Evolutionary conservation across 371 early-diverging fungal species (phyloP).

Genomic region (Capillidium heterosporum): DNA sequence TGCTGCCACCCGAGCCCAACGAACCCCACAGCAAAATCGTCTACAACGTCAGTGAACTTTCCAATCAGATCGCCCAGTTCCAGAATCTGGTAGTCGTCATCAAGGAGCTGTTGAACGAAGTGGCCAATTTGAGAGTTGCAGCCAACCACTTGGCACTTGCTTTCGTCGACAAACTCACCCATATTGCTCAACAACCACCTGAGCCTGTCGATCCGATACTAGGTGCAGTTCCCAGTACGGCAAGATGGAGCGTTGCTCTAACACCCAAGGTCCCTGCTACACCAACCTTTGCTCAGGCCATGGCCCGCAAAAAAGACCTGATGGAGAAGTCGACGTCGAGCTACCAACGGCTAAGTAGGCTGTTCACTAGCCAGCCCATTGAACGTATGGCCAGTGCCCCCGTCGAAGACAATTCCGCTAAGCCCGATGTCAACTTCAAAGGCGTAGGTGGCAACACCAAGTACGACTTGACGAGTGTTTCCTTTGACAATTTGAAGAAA

Average conservation of each 20-base stretch:
- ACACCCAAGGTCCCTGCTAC: neutral
- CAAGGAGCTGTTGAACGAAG: neutral
- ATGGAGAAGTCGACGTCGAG: neutral
- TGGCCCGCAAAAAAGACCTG: neutral
- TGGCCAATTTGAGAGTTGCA: neutral
- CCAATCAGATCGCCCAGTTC: neutral
- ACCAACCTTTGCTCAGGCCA: neutral
- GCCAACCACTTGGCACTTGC: neutral
- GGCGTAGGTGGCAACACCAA: neutral
- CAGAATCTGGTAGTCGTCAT: neutral
- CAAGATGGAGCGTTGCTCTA: neutral
- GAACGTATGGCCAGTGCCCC: neutral
- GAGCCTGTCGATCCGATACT: neutral
- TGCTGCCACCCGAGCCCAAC: neutral
- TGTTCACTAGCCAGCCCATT: neutral
- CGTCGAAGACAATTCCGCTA: too few species aligned
- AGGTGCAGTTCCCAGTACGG: neutral
- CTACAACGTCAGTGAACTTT: neutral
- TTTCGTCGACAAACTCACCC: neutral
- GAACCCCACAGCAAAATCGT: neutral
- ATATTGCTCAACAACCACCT: neutral
- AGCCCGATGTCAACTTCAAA: neutral
- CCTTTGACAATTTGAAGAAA: neutral
- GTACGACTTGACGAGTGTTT: neutral
- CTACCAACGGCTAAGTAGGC: neutral